A percentile compares a stretch with the other conserved stretches of the same genome.
Evolutionary conservation across 106 monocot species (phyloP).

Genomic region (Dioscorea zingiberensis): DNA sequence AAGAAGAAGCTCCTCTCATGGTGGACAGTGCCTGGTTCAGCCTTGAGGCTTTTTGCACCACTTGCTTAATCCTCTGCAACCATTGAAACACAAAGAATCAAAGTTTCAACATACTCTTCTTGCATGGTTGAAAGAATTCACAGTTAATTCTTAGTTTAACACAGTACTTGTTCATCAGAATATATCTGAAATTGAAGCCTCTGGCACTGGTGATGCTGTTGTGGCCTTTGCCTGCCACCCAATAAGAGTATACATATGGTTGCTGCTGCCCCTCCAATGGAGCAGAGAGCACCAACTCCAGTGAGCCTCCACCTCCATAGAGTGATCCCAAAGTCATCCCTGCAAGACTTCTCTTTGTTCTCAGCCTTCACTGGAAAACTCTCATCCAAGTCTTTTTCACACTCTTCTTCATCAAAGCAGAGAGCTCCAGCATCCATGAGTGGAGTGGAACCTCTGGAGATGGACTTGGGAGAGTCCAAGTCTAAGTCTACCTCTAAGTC

Average conservation of each 20-base stretch:
- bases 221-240: slow-evolving; percentile 21
- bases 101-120: not conserved
- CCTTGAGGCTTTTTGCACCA: slow-evolving; percentile 44
- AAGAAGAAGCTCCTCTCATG: slow-evolving; percentile 12
- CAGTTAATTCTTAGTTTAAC: too few relatives aligned
- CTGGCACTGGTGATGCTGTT: slow-evolving; percentile 28
- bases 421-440: too few relatives aligned
- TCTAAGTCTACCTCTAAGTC: too few relatives aligned
- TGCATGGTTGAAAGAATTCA: too few relatives aligned
- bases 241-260: slow-evolving; percentile 52
- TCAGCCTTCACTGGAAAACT: too few relatives aligned
- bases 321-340: slow-evolving; percentile 23
- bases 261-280: slow-evolving; percentile 51
- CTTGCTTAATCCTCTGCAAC: slow-evolving; percentile 41
- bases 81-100: not conserved
- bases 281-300: too few relatives aligned
- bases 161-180: slow-evolving; percentile 47
- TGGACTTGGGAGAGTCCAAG: slow-evolving; percentile 13
- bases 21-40: slow-evolving; percentile 45
- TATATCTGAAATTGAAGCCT: slow-evolving; percentile 53
- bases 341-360: slow-evolving; percentile 5
- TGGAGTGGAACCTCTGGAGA: not conserved
- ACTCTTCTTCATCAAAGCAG: not conserved
- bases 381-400: not conserved
- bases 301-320: slow-evolving; percentile 46